Conservation (phyloP, 202 grass and related monocot genomes). For the Bolboschoenoplectus hybrid region DNA sequence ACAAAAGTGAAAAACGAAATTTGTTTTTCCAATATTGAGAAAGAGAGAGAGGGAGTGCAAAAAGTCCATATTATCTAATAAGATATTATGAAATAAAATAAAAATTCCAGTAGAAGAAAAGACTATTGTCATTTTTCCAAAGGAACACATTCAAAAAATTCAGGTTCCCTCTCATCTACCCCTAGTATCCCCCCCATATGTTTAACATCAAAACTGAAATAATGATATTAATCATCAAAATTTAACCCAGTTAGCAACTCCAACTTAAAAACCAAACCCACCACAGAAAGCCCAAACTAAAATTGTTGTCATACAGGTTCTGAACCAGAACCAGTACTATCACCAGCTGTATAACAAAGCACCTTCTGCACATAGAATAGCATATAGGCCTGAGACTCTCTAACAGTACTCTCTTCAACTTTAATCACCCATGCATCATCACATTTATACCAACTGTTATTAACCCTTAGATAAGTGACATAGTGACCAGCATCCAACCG, state of each 20-base stretch:
- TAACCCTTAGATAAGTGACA: slow-evolving; percentile 78
- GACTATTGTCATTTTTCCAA: slow-evolving; percentile 30
- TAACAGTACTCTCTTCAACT: slow-evolving; percentile 73
- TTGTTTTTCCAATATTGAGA: neutral
- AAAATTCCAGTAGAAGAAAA: slow-evolving; percentile 5
- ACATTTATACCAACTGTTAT: slow-evolving; percentile 93
- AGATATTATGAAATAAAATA: slow-evolving; percentile 3
- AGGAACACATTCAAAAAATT: slow-evolving; percentile 50
- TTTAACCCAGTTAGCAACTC: slow-evolving; percentile 36
- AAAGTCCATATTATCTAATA: neutral
- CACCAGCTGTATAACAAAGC: slow-evolving; percentile 83
- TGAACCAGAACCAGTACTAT: slow-evolving; percentile 38
- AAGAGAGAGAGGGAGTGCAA: neutral
- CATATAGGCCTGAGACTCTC: slow-evolving; percentile 84
- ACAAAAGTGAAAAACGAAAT: no score
- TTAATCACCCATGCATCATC: slow-evolving; percentile 93
- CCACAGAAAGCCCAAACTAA: neutral
- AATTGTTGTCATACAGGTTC: neutral
- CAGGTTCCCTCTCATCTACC: slow-evolving; percentile 36
- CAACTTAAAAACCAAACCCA: slow-evolving; percentile 15
- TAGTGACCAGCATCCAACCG: slow-evolving; percentile 92
- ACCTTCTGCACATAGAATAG: slow-evolving; percentile 95
- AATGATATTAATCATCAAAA: slow-evolving; percentile 38
- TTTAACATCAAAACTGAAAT: slow-evolving; percentile 31
- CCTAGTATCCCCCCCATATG: slow-evolving; percentile 19